Evolutionary conservation across 1,284 basidiomycete genomes (phyloP).

Genomic region (Naganishia sp.): DNA sequence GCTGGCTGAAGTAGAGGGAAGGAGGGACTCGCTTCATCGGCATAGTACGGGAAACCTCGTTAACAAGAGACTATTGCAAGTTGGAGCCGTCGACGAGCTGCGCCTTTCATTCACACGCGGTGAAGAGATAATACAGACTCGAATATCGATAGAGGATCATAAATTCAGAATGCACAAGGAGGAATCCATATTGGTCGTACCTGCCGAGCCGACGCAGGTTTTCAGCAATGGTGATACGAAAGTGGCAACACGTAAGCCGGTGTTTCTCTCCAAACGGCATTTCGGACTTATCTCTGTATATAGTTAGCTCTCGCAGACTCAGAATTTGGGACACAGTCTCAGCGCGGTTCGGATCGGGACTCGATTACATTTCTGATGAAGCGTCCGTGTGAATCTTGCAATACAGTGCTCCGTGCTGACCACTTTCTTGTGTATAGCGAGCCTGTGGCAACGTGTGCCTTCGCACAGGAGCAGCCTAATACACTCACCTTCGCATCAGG

Average conservation of each 20-base stretch:
- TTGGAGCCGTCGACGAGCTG: not conserved
- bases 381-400: not conserved
- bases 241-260: constrained; percentile 7
- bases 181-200: not conserved
- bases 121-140: not conserved
- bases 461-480: not conserved
- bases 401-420: not conserved
- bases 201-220: not conserved
- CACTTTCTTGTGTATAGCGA: not conserved
- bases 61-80: not conserved
- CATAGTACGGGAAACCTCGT: not conserved
- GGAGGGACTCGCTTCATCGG: no score
- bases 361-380: constrained; percentile 12
- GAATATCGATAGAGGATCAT: not conserved
- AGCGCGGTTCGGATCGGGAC: constrained; percentile 1
- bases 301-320: no score
- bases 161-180: not conserved
- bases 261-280: no score
- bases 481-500: constrained; percentile 2
- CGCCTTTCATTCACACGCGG: not conserved
- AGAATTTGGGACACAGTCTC: constrained; percentile 12
- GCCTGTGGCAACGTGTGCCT: constrained; percentile 6
- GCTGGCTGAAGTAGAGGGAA: not conserved
- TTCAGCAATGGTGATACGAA: constrained; percentile 1
- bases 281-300: no score